These are phyloP conservation scores for Venturia oleaginea DNA, from an alignment of 2,329 filamentous ascomycete genomes.

Conservation along the genomic window DNA sequence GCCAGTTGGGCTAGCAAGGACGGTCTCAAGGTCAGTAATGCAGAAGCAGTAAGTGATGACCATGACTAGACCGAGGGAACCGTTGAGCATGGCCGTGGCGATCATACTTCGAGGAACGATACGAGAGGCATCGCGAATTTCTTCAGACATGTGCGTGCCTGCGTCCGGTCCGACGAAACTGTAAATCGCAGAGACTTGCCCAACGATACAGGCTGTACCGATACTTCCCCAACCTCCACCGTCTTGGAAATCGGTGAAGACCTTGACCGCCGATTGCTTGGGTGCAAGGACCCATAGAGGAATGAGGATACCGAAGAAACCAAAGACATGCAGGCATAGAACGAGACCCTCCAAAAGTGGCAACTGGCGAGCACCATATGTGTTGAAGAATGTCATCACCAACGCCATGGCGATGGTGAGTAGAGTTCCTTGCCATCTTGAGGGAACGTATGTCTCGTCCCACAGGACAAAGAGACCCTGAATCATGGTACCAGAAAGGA, in stretches of 20 bases:
- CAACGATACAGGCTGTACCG: conserved; percentile 20
- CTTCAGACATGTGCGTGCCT: conserved; percentile 21
- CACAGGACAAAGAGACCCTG: conserved; percentile 32
- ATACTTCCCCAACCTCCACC: conserved; percentile 21
- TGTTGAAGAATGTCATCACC: conserved; percentile 19
- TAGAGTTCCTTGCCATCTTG: conserved; percentile 14
- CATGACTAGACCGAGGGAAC: conserved; percentile 14
- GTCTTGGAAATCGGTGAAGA: conserved; percentile 21
- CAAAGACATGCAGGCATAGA: conserved; percentile 22
- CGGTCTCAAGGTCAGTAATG: conserved; percentile 11
- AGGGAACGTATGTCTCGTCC: conserved; percentile 25
- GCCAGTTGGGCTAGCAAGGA: conserved; percentile 10
- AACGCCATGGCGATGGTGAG: conserved; percentile 18
- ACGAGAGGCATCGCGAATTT: conserved; percentile 25
- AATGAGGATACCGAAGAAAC: conserved; percentile 25
- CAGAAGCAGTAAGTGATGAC: conserved; percentile 29
- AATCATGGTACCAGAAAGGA: conserved; percentile 20
- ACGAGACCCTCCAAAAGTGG: conserved; percentile 23
- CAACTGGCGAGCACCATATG: conserved; percentile 20
- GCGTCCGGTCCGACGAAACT: conserved; percentile 15
- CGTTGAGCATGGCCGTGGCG: conserved; percentile 22
- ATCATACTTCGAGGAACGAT: conserved; percentile 34
- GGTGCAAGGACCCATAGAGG: conserved; percentile 26
- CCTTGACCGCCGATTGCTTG: conserved; percentile 17
- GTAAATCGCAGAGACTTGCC: conserved; percentile 10